These are phyloP conservation scores for Babesia ovis DNA, from an alignment of 169 alveolate species.

Conservation along the genomic window DNA sequence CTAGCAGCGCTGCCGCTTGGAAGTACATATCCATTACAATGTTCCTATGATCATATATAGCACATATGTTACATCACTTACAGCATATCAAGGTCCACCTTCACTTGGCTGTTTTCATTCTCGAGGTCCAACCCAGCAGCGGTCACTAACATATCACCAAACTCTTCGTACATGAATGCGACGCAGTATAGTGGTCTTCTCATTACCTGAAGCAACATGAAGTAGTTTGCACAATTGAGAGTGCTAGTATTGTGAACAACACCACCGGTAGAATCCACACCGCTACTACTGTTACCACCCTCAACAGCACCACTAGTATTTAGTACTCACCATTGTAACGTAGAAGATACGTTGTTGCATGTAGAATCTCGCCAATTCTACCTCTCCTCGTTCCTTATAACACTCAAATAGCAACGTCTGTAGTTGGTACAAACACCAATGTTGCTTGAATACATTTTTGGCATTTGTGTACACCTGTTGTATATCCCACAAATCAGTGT, in stretches of 20 bases:
- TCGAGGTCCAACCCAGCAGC: conserved; percentile 54
- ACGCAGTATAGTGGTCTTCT: conserved; percentile 75
- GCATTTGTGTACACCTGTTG: conserved; percentile 68
- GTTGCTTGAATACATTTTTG: conserved; percentile 75
- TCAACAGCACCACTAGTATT: neutral
- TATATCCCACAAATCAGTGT: conserved; percentile 36
- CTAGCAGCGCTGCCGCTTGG: conserved; percentile 59
- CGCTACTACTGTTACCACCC: conserved; percentile 28
- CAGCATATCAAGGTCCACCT: conserved; percentile 44
- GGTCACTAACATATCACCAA: conserved; percentile 75
- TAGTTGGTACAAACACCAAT: conserved; percentile 73
- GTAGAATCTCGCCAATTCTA: conserved; percentile 28
- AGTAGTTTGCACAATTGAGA: neutral
- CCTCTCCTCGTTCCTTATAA: conserved; percentile 47
- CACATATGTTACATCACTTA: conserved; percentile 9
- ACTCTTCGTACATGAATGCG: conserved; percentile 85
- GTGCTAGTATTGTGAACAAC: conserved; percentile 19
- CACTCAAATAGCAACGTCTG: conserved; percentile 59
- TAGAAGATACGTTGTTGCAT: conserved; percentile 30
- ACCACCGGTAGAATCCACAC: conserved; percentile 30
- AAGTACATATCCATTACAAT: conserved; percentile 41
- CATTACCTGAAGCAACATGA: conserved; percentile 27
- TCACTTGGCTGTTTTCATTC: neutral
- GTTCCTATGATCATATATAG: conserved; percentile 8
- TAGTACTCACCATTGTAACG: conserved; percentile 36